Base-by-base conservation (phyloP, 2,329 filamentous ascomycete species). In the Davidsoniella neocaledoniae region DNA sequence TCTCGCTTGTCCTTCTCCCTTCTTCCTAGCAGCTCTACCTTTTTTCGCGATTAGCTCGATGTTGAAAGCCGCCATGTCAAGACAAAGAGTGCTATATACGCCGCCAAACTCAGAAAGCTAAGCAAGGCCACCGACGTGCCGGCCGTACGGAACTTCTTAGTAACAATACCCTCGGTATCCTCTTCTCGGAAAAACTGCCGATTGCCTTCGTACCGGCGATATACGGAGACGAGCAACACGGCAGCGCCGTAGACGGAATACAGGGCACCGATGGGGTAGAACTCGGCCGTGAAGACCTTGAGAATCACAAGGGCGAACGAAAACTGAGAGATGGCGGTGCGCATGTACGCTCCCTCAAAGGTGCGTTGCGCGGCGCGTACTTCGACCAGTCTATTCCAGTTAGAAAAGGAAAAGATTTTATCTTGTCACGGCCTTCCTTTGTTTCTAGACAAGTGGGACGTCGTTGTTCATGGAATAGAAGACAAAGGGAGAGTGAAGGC, bases 331-430 rank as follows among this genome's bases (percentile, higher is more conserved):
- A 98, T 77, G 2, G 90, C 88, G 0, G 91, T 98, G 54, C 91
- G 84, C 60, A 95, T 83, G 66, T 96, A 98, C 19, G 91, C 91
- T 19, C 91, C 91, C 66, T 98, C 91, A 59, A 96, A 98, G 2
- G 91, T 98, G 49, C 91, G 79, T 63, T 98, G 91, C 9, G 90
- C 86, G 10, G 91, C 91, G 55, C 91, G 85, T 56, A 96, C 83
- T 66, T 96, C 91, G 55, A 95, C 85, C 41, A 98, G 81, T 64
- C 74, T 78, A 33, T 38, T 38, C 12, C 8, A 33, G 12, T 9
- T 4, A 33, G 12, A 33, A 33, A 33, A 33, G 29, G 4, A 41
- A 36, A n/a, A 16, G 3, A 39, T 33, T 33, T 2, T 12, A 10
- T 12, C 23, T 21, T 16, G 37, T 40, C 23, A 19, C 16, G n/a